These are phyloP conservation scores for Citrullus mucosospermus DNA, from an alignment of 306 rosid species.

Conservation along the genomic window DNA sequence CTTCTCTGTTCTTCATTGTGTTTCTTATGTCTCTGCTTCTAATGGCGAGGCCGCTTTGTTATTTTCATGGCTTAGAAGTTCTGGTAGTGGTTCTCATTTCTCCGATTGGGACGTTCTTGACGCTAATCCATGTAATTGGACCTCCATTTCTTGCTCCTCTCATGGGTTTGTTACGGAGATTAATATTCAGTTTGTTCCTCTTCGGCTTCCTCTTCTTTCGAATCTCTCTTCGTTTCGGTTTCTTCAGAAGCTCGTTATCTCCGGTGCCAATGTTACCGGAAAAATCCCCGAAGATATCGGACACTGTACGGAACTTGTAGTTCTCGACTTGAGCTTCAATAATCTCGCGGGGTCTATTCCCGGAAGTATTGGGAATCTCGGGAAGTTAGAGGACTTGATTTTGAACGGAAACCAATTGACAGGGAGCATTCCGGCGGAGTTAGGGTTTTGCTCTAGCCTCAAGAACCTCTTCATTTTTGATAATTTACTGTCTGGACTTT, in stretches of 20 bases:
- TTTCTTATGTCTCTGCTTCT: slow-evolving; percentile 21
- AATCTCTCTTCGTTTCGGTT: slow-evolving; percentile 42
- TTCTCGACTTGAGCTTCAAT: slow-evolving; percentile 58
- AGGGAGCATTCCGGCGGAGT: slow-evolving; percentile 53
- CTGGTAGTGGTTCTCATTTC: slow-evolving; percentile 20
- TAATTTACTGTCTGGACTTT: slow-evolving; percentile 35
- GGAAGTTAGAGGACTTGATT: slow-evolving; percentile 43
- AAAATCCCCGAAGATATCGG: slow-evolving; percentile 40
- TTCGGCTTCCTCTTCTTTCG: slow-evolving; percentile 57
- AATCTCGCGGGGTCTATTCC: slow-evolving; percentile 56
- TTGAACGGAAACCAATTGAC: slow-evolving; percentile 62
- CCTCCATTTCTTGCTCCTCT: slow-evolving; percentile 55
- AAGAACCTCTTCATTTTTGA: slow-evolving; percentile 49
- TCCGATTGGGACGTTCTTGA: slow-evolving; percentile 45
- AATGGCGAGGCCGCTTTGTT: slow-evolving; percentile 34
- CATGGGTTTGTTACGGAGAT: slow-evolving; percentile 42
- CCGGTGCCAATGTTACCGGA: slow-evolving; percentile 58
- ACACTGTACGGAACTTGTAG: slow-evolving; percentile 27
- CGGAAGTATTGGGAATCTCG: slow-evolving; percentile 42
- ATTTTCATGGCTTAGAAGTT: slow-evolving; percentile 51
- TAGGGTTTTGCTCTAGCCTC: slow-evolving; percentile 42
- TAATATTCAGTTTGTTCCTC: slow-evolving; percentile 32
- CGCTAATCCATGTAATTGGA: slow-evolving; percentile 61
- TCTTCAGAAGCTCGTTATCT: slow-evolving; percentile 51
- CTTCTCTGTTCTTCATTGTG: neutral